Evolutionary conservation across 495 filamentous ascomycete genomes (phyloP), one percentile per base, ranked within the genome.

Genomic region (Clohesyomyces aquaticus): DNA sequence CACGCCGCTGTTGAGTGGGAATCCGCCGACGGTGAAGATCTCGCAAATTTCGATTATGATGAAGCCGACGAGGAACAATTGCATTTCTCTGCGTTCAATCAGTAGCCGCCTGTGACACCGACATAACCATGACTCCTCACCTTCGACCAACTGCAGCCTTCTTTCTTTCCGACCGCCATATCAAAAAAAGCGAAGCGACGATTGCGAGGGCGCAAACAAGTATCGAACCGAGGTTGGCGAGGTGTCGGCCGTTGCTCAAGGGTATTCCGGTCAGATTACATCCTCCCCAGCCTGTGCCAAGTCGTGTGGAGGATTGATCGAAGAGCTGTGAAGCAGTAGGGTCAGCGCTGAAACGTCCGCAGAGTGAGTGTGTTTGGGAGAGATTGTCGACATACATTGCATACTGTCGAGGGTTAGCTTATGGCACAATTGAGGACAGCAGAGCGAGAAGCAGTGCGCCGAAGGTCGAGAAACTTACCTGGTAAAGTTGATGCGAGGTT

Each of bases 201-300:
- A 98, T 94, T 18, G 91, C 89, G 52, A 96, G 73, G 56, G 84
- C 90, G 48, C 84, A 88, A 46, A 96, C 72, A 51, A 98, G 52
- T 72, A 98, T 94, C n/a, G 93, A 94, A 96, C 93, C 94, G 53
- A 99, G 74, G 73, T 99, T 99, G 43, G 85, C 85, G 49, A 99
- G 78, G 63, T 89, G 67, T 59, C 83, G 75, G 38, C 77, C 83
- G 63, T 78, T 76, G 60, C 84, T 84, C 59, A 96, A 77, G 10
- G 78, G 65, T 71, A 97, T 95, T 63, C 92, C 92, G 42, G 56
- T 78, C 60, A 97, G 77, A 38, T 81, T 72, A 73, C 92, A 97
- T 43, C 87, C 87, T 29, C 80, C 85, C 79, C 76, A 88, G 62
- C 68, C 71, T 28, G 22, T 32, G 12, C 74, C 77, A 47, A 52